Conservation (phyloP, 208 protist genomes). For the Leishmania gerbilli region DNA sequence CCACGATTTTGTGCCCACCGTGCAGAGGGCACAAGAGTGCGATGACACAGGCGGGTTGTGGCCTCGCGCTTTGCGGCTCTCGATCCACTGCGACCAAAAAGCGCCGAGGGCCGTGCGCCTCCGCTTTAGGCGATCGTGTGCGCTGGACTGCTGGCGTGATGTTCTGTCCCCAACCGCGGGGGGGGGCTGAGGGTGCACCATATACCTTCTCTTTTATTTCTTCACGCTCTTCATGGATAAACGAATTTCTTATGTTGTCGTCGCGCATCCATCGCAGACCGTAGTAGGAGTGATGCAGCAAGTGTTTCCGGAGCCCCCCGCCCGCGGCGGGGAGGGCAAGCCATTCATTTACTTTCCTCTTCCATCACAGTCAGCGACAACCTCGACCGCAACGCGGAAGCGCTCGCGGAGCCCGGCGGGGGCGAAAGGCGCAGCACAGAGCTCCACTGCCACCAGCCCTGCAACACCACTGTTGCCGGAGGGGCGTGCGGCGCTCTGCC, state of each 20-base stretch:
- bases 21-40: not conserved
- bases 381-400: not conserved
- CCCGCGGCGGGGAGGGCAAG: not conserved
- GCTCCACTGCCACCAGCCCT: not conserved
- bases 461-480: slow-evolving; percentile 5
- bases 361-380: not conserved
- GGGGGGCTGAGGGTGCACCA: not conserved
- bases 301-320: slow-evolving; percentile 16
- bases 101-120: not conserved
- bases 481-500: slow-evolving; percentile 3
- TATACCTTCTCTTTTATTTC: not conserved
- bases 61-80: not conserved
- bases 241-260: not conserved
- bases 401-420: slow-evolving; percentile 9
- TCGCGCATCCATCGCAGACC: not conserved
- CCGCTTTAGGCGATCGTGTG: not conserved
- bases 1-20: not conserved
- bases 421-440: not conserved
- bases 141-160: not conserved
- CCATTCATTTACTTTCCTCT: slow-evolving; percentile 25
- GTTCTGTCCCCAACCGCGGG: not conserved
- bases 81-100: not conserved
- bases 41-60: not conserved
- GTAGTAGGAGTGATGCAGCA: slow-evolving; percentile 17
- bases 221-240: not conserved